A percentile compares a stretch with the other conserved stretches of the same genome.
These are phyloP conservation scores for Gonapodya prolifera DNA, from an alignment of 192 early-diverging fungal species.

Conservation along the genomic window DNA sequence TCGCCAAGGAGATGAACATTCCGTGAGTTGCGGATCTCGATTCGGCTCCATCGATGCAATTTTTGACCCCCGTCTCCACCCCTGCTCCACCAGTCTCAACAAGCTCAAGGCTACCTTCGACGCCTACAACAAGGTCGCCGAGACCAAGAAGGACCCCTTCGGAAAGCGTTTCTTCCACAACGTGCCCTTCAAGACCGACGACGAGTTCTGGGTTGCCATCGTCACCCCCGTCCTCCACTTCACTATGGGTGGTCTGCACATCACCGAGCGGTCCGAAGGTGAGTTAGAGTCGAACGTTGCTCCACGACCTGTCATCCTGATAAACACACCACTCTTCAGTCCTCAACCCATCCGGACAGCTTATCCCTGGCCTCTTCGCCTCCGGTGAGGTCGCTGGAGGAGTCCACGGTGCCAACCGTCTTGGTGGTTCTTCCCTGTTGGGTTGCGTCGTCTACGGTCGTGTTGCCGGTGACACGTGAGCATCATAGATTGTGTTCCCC, in stretches of 20 bases:
- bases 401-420: constrained; percentile 92
- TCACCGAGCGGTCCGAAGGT: constrained; percentile 54
- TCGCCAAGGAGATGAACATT: constrained; percentile 67
- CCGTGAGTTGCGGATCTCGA: too few relatives aligned
- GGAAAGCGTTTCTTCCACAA: constrained; percentile 51
- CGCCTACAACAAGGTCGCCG: constrained; percentile 40
- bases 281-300: neutral
- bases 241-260: constrained; percentile 73
- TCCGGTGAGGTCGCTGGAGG: constrained; percentile 92
- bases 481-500: neutral
- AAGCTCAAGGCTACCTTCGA: constrained; percentile 21
- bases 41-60: too few relatives aligned
- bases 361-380: constrained; percentile 74
- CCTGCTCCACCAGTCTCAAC: constrained; percentile 13
- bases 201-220: constrained; percentile 28
- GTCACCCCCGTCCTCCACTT: constrained; percentile 46
- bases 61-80: too few relatives aligned
- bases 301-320: neutral
- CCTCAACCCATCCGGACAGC: constrained; percentile 17
- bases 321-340: constrained; percentile 23
- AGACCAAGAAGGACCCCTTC: constrained; percentile 34
- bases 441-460: constrained; percentile 94
- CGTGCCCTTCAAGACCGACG: constrained; percentile 3
- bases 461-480: constrained; percentile 58
- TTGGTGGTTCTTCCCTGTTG: constrained; percentile 84